These are phyloP conservation scores for Penicillium frequentans DNA, from an alignment of 2,329 filamentous ascomycete species.

Conservation along the genomic window DNA sequence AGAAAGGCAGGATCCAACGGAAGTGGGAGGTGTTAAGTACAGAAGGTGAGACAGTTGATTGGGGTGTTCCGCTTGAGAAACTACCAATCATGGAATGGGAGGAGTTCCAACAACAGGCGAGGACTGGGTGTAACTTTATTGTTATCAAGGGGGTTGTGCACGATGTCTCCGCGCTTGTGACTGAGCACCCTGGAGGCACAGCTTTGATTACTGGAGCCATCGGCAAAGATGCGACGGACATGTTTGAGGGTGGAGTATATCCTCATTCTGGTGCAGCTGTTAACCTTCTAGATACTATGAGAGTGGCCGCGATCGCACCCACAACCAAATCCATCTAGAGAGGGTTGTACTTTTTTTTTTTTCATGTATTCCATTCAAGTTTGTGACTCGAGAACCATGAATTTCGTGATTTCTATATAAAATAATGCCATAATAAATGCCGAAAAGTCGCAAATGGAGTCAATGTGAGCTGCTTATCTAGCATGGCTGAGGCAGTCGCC, in stretches of 20 bases:
- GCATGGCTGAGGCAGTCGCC: no score
- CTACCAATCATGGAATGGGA: slow-evolving; percentile 81
- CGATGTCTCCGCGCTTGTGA: slow-evolving; percentile 76
- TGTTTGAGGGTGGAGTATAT: slow-evolving; percentile 86
- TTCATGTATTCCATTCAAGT: neutral
- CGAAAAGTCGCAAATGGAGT: no score
- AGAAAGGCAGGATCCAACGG: slow-evolving; percentile 82
- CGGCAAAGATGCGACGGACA: slow-evolving; percentile 80
- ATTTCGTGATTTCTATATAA: neutral
- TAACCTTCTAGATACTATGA: slow-evolving; percentile 79
- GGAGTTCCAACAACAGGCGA: slow-evolving; percentile 71
- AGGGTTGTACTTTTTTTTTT: neutral
- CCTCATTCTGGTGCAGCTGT: slow-evolving; percentile 81
- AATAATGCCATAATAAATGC: no score
- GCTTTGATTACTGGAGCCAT: slow-evolving; percentile 74
- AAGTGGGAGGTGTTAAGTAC: slow-evolving; percentile 84
- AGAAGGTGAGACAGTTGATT: slow-evolving; percentile 73
- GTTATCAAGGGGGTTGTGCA: slow-evolving; percentile 78
- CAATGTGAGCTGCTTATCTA: no score
- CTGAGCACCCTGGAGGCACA: slow-evolving; percentile 80
- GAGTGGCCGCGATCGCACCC: slow-evolving; percentile 8
- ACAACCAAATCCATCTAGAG: neutral
- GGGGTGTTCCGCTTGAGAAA: slow-evolving; percentile 77
- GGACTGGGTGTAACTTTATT: slow-evolving; percentile 68
- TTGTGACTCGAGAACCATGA: neutral